Base-by-base conservation (phyloP, 208 protist genomes). In the Spongospora subterranea region DNA sequence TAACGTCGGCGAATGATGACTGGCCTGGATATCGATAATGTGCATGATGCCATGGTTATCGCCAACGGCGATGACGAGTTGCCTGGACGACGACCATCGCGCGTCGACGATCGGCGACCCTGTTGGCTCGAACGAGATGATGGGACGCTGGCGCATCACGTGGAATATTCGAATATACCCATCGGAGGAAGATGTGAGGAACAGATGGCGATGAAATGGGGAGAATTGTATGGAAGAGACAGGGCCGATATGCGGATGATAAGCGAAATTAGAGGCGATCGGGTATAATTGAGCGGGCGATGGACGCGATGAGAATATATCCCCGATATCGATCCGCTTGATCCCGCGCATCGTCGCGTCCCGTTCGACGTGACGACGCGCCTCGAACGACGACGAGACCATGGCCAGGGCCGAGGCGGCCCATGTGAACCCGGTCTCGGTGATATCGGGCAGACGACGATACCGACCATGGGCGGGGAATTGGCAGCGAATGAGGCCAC, bases 201-300 rank as follows among this genome's bases (percentile, higher is more conserved):
- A 89, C 76, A 93, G n/a, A 65, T 93, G 88, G 0, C 91, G 89
- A 82, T 91, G 89, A 45, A 93, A 89, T 24, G 88, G 91, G 46
- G 91, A 93, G 46, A 53, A 71, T 13, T 29, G 39, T 11, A 90
- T 39, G 38, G 0, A 71, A 88, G 89, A 64, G 46, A 93, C 88
- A 13, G 91, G 89, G 35, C 91, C 91, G 0, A 45, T 20, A 77
- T 93, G 91, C 41, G 89, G 65, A 64, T 43, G 45, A 89, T 90
- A 91, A 24, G 43, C 20, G 46, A 93, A 82, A 24, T 20, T 11
- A 50, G 65, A 29, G 11, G 91, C 76, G 0, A 89, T 77, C 24
- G 13, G 17, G 46, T 88, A 92, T 46, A 92, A 43, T 6, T 35
- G 0, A n/a, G 0, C 0, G 1, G 43, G 35, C 43, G 24, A 38